Evolutionary conservation across 1,284 basidiomycete species (phyloP).

Genomic region (Irpex sp.): DNA sequence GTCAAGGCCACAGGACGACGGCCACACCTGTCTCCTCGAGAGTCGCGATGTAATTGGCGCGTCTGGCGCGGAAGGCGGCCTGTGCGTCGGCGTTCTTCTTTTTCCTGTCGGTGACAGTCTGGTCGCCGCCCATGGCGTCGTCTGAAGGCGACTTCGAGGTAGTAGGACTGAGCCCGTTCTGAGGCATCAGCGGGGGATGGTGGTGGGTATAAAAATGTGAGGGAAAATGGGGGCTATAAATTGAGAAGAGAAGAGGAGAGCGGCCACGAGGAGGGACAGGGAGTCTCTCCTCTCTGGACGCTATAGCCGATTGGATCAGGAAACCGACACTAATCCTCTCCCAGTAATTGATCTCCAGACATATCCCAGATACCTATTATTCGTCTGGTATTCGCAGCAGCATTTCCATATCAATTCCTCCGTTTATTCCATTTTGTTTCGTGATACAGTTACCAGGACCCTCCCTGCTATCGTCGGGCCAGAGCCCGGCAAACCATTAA

Average conservation of each 20-base stretch:
- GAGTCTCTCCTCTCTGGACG: neutral
- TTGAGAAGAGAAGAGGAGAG: conserved; percentile 10
- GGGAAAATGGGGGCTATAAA: conserved; percentile 22
- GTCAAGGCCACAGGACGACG: conserved; percentile 15
- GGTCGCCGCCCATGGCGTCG: conserved; percentile 44
- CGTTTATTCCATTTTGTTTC: neutral
- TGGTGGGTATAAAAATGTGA: conserved; percentile 14
- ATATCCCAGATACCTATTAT: no score
- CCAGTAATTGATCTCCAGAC: neutral
- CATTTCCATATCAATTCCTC: neutral
- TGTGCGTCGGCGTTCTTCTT: conserved; percentile 84
- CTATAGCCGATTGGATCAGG: conserved; percentile 6
- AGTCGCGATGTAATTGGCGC: conserved; percentile 83
- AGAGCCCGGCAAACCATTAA: neutral
- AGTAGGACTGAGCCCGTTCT: conserved; percentile 22
- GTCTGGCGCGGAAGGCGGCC: conserved; percentile 66
- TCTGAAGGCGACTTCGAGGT: conserved; percentile 34
- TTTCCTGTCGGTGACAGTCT: conserved; percentile 57
- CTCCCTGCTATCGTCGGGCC: neutral
- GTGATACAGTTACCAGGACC: neutral
- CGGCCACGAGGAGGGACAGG: conserved; percentile 13
- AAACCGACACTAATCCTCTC: neutral
- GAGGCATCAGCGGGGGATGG: conserved; percentile 30
- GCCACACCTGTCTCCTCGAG: conserved; percentile 77
- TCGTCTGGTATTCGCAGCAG: neutral